Evolutionary conservation across 2,329 filamentous ascomycete genomes (phyloP), one percentile per base, ranked within the genome.

Genomic region (Beauveria caledonica): DNA sequence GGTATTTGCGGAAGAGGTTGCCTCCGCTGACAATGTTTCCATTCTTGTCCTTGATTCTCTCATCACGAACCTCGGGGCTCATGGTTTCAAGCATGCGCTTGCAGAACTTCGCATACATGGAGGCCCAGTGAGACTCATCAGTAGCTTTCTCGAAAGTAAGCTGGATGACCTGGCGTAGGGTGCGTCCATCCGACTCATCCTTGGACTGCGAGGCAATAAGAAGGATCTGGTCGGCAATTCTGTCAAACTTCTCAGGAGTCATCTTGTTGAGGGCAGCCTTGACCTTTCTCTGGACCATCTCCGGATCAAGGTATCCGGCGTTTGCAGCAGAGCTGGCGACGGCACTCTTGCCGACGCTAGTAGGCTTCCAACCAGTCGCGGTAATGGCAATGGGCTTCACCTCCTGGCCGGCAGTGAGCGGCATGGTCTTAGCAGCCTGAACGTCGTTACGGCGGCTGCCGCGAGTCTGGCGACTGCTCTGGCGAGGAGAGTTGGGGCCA

Each of bases 221-320:
- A 33, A 99, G 83, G 64, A 99, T 96, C 74, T 97, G 92, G 64
- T 92, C 89, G 7, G 94, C 86, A 67, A 99, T 96, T 78, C 88
- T 92, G 72, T 96, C 92, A 69, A 99, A 99, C 72, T 97, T 99
- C 78, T 99, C 94, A 0, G 94, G 94, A 0, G 94, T 97, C 94
- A 99, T 97, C 88, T 99, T 99, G 86, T 99, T 99, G 69, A 99
- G 80, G 63, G 90, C 90, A 65, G 92, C 89, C 86, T 99, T 99
- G 73, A 99, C 94, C 86, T 99, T 99, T 68, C 93, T 88, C 79
- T 99, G 94, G 62, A 99, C 94, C 80, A 94, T 86, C 68, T 93
- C 90, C 25, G 94, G 93, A 65, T 95, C 86, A 77, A 97, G 84
- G 68, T 90, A 82, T 55, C 78, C 78, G 9, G 78, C 72, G 64